phyloP scores from a whole-genome alignment of 73 alveolate genomes.

The Paramecium bursaria region DNA sequence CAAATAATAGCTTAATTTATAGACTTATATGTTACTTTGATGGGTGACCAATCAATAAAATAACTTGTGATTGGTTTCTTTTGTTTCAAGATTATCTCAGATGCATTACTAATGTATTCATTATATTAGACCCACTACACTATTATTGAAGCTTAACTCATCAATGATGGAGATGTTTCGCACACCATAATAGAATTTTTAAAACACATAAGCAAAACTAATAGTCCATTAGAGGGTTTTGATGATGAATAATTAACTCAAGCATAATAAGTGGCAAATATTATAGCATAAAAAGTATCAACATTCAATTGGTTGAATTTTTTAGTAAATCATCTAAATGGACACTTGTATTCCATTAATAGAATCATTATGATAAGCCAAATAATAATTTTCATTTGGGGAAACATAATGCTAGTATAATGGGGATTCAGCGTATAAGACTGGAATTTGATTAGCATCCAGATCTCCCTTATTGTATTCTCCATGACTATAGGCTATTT shows the following conservation, averaged over 20 bases:
- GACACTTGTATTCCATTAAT: background rate
- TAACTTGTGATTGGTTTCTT: background rate
- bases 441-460: background rate
- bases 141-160: slow-evolving; percentile 24
- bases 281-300: background rate
- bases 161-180: slow-evolving; percentile 17
- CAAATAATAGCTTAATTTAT: background rate
- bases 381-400: slow-evolving; percentile 30
- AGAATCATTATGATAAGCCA: background rate
- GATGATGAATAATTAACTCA: background rate
- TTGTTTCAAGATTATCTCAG: slow-evolving; percentile 28
- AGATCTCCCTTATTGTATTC: background rate
- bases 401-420: slow-evolving; percentile 1
- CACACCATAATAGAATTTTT: slow-evolving; percentile 33
- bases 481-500: slow-evolving; percentile 14
- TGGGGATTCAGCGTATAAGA: background rate
- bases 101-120: background rate
- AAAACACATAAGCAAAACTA: background rate
- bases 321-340: slow-evolving; percentile 11
- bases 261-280: slow-evolving; percentile 25
- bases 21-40: slow-evolving; percentile 3
- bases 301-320: slow-evolving; percentile 14
- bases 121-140: background rate
- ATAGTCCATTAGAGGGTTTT: slow-evolving; percentile 24
- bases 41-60: slow-evolving; percentile 3